A percentile compares a stretch with the other conserved stretches of the same genome.
phyloP scores from a whole-genome alignment of 441 rosid genomes.

The Adansonia rubrostipa region DNA sequence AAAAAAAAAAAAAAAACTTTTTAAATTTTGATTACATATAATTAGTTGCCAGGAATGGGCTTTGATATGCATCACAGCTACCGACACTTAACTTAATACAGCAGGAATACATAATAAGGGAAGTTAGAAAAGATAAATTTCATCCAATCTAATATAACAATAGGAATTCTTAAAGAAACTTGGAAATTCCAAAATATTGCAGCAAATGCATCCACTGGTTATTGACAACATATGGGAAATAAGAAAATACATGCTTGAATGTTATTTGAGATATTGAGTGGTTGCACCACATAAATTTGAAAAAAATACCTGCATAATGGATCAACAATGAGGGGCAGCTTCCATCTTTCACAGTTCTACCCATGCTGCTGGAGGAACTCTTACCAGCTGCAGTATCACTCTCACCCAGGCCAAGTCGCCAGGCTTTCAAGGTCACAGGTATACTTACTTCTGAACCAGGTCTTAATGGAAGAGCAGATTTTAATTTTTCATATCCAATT shows the following conservation, averaged over 20 bases:
- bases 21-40: background rate
- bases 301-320: conserved; percentile 80
- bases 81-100: background rate
- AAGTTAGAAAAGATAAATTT: background rate
- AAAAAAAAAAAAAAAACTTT: background rate
- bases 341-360: conserved; percentile 74
- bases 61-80: background rate
- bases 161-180: background rate
- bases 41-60: background rate
- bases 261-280: background rate
- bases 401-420: conserved; percentile 79
- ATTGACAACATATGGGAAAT: background rate
- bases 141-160: background rate
- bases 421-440: conserved; percentile 88
- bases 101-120: background rate
- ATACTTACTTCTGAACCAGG: conserved; percentile 84
- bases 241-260: conserved; percentile 10
- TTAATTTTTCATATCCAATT: conserved; percentile 65
- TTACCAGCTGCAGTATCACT: conserved; percentile 51
- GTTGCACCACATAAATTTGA: background rate
- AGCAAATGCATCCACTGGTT: background rate
- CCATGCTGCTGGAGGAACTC: conserved; percentile 57
- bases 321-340: conserved; percentile 81
- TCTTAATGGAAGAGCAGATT: conserved; percentile 82
- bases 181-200: conserved; percentile 12